These are phyloP conservation scores for Mortierella sp. DNA, from an alignment of 371 early-diverging fungal species.

Conservation along the genomic window DNA sequence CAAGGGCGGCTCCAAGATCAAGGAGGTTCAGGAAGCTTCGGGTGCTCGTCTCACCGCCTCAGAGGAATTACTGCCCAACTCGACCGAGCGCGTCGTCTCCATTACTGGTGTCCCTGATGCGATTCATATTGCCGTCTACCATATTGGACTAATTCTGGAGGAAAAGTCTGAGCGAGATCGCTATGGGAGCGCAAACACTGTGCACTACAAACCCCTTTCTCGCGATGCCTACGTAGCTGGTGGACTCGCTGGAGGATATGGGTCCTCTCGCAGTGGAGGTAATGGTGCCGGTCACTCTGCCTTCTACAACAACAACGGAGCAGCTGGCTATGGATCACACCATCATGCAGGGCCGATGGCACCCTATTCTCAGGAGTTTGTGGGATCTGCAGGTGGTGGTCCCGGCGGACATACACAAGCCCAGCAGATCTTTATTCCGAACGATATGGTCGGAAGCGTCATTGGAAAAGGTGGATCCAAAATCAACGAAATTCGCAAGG, in stretches of 20 bases:
- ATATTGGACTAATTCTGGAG: slow-evolving; percentile 74
- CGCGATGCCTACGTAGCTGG: slow-evolving; percentile 46
- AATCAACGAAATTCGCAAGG: slow-evolving; percentile 86
- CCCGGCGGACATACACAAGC: slow-evolving; percentile 62
- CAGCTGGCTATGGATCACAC: slow-evolving; percentile 20
- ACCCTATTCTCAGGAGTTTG: slow-evolving; percentile 32
- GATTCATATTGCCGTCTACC: slow-evolving; percentile 82
- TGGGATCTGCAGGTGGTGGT: slow-evolving; percentile 16
- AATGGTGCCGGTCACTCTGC: background rate
- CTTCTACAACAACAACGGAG: slow-evolving; percentile 17
- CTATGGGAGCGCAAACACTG: slow-evolving; percentile 50
- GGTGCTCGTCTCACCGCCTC: slow-evolving; percentile 87
- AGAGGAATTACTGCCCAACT: slow-evolving; percentile 79
- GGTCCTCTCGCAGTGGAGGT: slow-evolving; percentile 9
- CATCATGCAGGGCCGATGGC: slow-evolving; percentile 26
- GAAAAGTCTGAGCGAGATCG: slow-evolving; percentile 70
- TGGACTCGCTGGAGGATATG: slow-evolving; percentile 10
- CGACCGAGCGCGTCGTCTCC: slow-evolving; percentile 88
- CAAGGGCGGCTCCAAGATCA: slow-evolving; percentile 87
- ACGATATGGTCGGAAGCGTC: slow-evolving; percentile 89
- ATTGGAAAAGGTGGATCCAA: slow-evolving; percentile 90
- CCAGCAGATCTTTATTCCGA: slow-evolving; percentile 88
- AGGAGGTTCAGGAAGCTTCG: slow-evolving; percentile 85
- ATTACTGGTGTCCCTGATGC: slow-evolving; percentile 86
- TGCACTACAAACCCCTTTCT: slow-evolving; percentile 72